Evolutionary conservation across 2,329 filamentous ascomycete species (phyloP).

Genomic region (Rutstroemia sp.): DNA sequence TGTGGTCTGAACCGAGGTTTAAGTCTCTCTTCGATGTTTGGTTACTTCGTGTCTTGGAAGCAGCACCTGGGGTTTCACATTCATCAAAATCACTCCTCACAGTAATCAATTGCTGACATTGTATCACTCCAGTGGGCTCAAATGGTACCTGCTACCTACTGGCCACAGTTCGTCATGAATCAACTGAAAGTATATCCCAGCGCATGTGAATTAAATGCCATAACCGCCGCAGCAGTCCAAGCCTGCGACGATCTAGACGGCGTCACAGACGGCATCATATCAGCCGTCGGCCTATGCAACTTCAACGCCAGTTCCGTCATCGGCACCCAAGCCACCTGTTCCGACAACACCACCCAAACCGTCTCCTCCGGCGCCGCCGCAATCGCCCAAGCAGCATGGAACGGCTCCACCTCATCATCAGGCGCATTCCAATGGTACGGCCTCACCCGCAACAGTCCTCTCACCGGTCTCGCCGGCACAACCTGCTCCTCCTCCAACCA

Average conservation of each 20-base stretch:
- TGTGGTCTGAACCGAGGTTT: no score
- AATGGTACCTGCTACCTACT: conserved; percentile 15
- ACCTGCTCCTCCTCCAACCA: neutral
- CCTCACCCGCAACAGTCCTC: neutral
- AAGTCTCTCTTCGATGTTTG: no score
- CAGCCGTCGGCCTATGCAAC: conserved; percentile 31
- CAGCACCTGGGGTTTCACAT: no score
- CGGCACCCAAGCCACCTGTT: neutral
- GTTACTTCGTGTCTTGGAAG: no score
- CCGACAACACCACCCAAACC: neutral
- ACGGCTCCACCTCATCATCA: neutral
- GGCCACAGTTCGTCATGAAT: conserved; percentile 6
- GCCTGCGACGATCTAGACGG: conserved; percentile 45
- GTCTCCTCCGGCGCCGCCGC: neutral
- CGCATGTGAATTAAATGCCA: neutral
- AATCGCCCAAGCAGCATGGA: neutral
- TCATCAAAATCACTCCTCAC: no score
- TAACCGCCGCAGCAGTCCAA: conserved; percentile 32
- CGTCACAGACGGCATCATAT: conserved; percentile 37
- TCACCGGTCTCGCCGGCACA: neutral
- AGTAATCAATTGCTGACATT: no score
- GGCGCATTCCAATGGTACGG: neutral
- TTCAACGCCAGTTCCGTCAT: conserved; percentile 11
- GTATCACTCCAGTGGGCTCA: no score
- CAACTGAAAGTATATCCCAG: neutral